A percentile compares a stretch with the other conserved stretches of the same genome.
phyloP scores from a whole-genome alignment of 805 yeast genomes.

The Saturnispora galanensis region DNA sequence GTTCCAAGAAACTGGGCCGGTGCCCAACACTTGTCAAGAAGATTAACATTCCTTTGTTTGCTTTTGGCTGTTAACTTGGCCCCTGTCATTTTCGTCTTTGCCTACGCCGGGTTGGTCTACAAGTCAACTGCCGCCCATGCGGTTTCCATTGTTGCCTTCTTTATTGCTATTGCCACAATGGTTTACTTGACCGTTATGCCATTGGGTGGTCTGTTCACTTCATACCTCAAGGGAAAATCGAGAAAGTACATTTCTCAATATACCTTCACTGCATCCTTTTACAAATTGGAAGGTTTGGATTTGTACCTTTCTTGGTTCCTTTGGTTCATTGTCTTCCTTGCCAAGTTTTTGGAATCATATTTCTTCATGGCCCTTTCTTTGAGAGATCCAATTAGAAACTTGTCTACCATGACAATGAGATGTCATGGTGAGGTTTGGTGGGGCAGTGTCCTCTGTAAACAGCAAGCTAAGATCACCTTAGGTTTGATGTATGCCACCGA shows the following conservation, averaged over 20 bases:
- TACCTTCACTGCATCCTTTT: slow-evolving; percentile 89
- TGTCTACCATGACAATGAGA: slow-evolving; percentile 80
- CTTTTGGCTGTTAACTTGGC: slow-evolving; percentile 68
- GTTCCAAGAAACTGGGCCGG: slow-evolving; percentile 99
- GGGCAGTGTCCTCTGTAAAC: slow-evolving; percentile 61
- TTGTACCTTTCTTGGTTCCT: slow-evolving; percentile 93
- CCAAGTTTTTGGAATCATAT: slow-evolving; percentile 86
- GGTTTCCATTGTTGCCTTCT: slow-evolving; percentile 79
- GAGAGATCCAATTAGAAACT: slow-evolving; percentile 88
- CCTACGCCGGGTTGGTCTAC: slow-evolving; percentile 60
- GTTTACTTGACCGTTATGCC: slow-evolving; percentile 92
- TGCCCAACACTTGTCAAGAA: slow-evolving; percentile 90
- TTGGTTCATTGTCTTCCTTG: slow-evolving; percentile 84
- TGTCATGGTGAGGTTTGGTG: slow-evolving; percentile 95
- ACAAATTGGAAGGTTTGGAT: slow-evolving; percentile 73
- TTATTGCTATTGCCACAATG: slow-evolving; percentile 76
- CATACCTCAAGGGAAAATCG: slow-evolving; percentile 77
- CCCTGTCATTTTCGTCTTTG: slow-evolving; percentile 79
- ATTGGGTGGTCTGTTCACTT: slow-evolving; percentile 88
- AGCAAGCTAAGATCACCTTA: slow-evolving; percentile 80
- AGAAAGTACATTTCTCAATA: slow-evolving; percentile 89
- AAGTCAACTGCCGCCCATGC: slow-evolving; percentile 64
- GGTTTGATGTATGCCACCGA: slow-evolving; percentile 92
- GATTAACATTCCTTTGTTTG: slow-evolving; percentile 63
- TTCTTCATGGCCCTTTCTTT: slow-evolving; percentile 80